Evolutionary conservation across 306 rosid species (phyloP), one percentile per base, ranked within the genome.

Genomic region (Abrus pulchellus): DNA sequence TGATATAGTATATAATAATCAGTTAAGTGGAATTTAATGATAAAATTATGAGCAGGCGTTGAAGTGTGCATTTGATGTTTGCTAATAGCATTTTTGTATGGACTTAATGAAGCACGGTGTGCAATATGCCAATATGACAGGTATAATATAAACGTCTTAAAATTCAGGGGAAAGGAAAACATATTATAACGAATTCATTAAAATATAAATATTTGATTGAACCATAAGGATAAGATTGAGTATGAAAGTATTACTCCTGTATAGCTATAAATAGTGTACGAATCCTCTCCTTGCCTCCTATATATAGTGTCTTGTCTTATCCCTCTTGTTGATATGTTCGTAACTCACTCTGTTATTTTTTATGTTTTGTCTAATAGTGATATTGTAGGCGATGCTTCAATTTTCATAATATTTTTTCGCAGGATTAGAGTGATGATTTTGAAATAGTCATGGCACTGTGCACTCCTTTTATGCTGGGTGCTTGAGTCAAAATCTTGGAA

Each of bases 341-440:
- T 30, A 10, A 30, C 1, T n/a, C 11, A 12, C 74, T 34, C 34
- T 49, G 9, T 11, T 45, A 29, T 52, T 52, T 70, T 32, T 13
- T 69, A n/a, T 33, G 34, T 72, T 72, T 52, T 72, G 5, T 3
- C 8, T 29, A 32, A 34, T 40, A 30, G 40, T 49, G 30, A 64
- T 71, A 72, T 66, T 28, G 30, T 61, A 57, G 52, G 34, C 6
- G 27, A 30, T 77, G 76, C 40, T 72, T 49, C 68, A 32, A 5
- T 44, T 56, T 59, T 52, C 36, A 0, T 79, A 67, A 1, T 13
- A 6, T 44, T 49, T 75, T 20, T 61, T 34, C 67, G 40, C 86
- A 86, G 89, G 86, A 79, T 29, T 86, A 86, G 83, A 32, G 56
- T 45, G 60, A 61, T 44, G 61, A 62, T 64, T 78, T 52, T 41